Base-by-base conservation (phyloP, 2,329 filamentous ascomycete genomes). In the Dactylonectria estremocensis region DNA sequence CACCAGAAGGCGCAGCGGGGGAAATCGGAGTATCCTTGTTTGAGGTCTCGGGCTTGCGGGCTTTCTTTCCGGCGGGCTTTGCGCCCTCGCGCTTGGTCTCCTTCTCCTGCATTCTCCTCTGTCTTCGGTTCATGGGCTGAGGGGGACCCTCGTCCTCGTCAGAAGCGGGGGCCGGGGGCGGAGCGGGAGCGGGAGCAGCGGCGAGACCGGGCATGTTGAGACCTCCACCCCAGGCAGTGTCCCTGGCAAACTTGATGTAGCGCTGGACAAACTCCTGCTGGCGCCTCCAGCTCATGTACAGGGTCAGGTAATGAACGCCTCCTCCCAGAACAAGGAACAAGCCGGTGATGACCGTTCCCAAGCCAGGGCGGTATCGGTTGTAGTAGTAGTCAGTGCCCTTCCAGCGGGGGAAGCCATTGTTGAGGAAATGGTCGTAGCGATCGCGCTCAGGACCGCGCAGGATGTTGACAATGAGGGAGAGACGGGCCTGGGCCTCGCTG, bases 381-480 rank as follows among this genome's bases (percentile, higher is more conserved):
- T 99, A 99, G 88, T 98, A 99, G 88, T 99, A 99, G 69, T 96
- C 95, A 50, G 95, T 98, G 66, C 96, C 96, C 84, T 95, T 95
- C 96, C 96, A 99, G 63, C 90, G 90, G 35, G 96, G 96, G 85
- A 99, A 99, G 69, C 96, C 96, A 82, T 98, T 95, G 80, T 86
- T 84, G 68, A 98, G 83, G 85, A 98, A 99, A 81, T 98, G 92
- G 80, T 99, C 95, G 82, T 99, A 99, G 70, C 96, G 92, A 74
- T 94, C 93, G 70, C 96, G 90, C 61, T 89, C 89, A 3, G 92
- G 85, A 1, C 95, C 94, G 74, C 93, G 91, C 59, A 99, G 91
- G 77, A 99, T 93, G 77, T 94, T 93, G 74, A 92, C 91, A 61
- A 98, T 93, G 76, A 97, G 89, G 69, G 92, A 92, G 46, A 99